Percentiles rank a stretch among this genome's conserved stretches.
Conservation (phyloP, 2,329 filamentous ascomycete species). For the Dryadomyces quercus-mongolicae region DNA sequence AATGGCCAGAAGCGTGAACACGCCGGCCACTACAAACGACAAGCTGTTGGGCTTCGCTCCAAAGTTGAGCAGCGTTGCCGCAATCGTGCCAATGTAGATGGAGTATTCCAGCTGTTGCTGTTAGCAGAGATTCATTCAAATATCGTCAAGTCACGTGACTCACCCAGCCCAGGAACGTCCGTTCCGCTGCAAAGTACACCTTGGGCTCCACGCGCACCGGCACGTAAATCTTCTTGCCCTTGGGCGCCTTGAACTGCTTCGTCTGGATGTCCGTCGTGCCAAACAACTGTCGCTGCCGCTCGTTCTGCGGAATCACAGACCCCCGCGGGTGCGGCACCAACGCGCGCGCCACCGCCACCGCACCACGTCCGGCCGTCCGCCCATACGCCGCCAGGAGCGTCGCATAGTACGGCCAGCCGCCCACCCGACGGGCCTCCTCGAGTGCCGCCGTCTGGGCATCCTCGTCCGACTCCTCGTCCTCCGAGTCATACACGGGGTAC, state of each 20-base stretch:
- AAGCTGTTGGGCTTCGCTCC: conserved; percentile 42
- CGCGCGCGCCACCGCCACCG: conserved; percentile 32
- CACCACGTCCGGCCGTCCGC: conserved; percentile 26
- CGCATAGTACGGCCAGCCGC: conserved; percentile 63
- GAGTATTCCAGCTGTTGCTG: conserved; percentile 70
- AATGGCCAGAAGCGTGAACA: conserved; percentile 74
- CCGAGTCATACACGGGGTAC: conserved; percentile 83
- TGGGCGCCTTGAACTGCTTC: conserved; percentile 58
- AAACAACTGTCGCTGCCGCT: conserved; percentile 40
- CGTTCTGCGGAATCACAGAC: conserved; percentile 44
- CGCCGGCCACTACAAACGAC: conserved; percentile 57
- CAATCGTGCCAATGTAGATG: conserved; percentile 84
- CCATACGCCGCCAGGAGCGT: conserved; percentile 40
- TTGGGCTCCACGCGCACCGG: conserved; percentile 94
- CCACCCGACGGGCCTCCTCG: conserved; percentile 64
- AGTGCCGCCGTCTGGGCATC: conserved; percentile 39
- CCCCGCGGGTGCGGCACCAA: conserved; percentile 42
- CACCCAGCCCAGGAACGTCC: conserved; percentile 91
- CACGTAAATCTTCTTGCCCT: conserved; percentile 87
- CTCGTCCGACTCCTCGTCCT: conserved; percentile 63
- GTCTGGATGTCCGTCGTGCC: conserved; percentile 41
- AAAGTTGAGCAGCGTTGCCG: conserved; percentile 75
- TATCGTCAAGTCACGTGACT: conserved; percentile 19
- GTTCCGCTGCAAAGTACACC: conserved; percentile 91
- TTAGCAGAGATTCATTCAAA: not conserved